Base-by-base conservation (phyloP, 371 early-diverging fungal species). In the Syncephalastrum sp. region DNA sequence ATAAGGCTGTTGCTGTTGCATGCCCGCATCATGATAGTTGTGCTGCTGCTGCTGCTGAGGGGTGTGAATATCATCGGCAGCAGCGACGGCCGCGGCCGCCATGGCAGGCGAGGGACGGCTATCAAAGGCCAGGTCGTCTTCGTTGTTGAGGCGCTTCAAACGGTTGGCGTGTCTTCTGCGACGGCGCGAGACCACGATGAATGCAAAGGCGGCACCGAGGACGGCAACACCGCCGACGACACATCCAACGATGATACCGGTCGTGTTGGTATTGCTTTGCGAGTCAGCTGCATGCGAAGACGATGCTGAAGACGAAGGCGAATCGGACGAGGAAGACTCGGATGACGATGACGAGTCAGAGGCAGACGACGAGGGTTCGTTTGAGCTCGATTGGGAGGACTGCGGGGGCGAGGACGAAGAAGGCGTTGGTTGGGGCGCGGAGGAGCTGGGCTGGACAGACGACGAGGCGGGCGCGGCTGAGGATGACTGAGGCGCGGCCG, bases 201-300 rank as follows among this genome's bases (percentile, higher is more conserved):
- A 73, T 29, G 67, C 74, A 56, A 71, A 70, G 19, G 71, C 71
- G 44, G 69, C 72, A 42, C 63, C 74, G 33, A 79, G 54, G 16
- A 74, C 64, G 2, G 72, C 74, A 2, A 72, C 61, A 57, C 69
- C 62, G 16, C 69, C 79, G 57, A 70, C 68, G 0, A 75, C 70
- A 24, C 72, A 68, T 41, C 79, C 79, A 42, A 68, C 59, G 50
- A 79, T 75, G 17, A 67, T 68, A n/a, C 59, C 68, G 15, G 64
- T 68, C 47, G 67, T 71, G 51, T 61, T 73, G 12, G 38, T 33
- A 5, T 12, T 33, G 24, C 21, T 44, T 38, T 42, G 54, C 14
- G 23, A 42, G 43, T 47, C 23, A 3, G 19, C 19, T 10, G 25
- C 10, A 19, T 15, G 17, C 12, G 62, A 29, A 12, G 56, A n/a